phyloP scores from a whole-genome alignment of 345 rosid genomes.

The Gossypium herbaceum region DNA sequence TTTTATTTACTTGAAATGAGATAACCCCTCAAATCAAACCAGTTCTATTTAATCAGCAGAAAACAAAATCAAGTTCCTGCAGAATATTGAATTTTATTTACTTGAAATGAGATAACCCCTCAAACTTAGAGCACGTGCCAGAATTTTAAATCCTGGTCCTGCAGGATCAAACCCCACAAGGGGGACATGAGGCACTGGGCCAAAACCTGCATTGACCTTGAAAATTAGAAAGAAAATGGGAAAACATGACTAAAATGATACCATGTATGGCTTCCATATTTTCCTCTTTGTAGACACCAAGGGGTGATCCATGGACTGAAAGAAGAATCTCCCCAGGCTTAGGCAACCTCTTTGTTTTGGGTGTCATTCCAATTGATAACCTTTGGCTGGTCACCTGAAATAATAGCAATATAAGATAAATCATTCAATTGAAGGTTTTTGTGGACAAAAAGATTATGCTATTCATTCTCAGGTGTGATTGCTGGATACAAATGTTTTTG shows the following conservation, averaged over 20 bases:
- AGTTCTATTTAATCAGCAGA: background rate
- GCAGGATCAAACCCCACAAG: background rate
- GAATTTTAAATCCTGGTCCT: background rate
- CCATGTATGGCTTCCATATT: conserved; percentile 87
- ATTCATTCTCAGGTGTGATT: background rate
- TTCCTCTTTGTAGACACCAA: conserved; percentile 81
- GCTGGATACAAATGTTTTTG: background rate
- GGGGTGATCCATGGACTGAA: conserved; percentile 89
- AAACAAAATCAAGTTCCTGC: background rate
- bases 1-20: background rate
- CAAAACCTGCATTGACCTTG: background rate
- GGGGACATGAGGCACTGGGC: background rate
- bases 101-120: background rate
- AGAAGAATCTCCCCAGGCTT: conserved; percentile 90
- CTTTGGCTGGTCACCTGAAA: conserved; percentile 65
- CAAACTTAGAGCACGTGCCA: background rate
- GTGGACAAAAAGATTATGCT: background rate
- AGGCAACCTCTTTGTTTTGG: conserved; percentile 71
- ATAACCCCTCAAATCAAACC: conserved; percentile 2
- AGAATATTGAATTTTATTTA: background rate
- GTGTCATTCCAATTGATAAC: conserved; percentile 90
- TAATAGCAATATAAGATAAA: conserved; percentile 9
- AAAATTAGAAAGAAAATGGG: background rate
- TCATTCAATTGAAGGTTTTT: background rate
- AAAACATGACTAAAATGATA: conserved; percentile 21